phyloP scores from a whole-genome alignment of 2,329 filamentous ascomycete species.

The Aspergillus latus region DNA sequence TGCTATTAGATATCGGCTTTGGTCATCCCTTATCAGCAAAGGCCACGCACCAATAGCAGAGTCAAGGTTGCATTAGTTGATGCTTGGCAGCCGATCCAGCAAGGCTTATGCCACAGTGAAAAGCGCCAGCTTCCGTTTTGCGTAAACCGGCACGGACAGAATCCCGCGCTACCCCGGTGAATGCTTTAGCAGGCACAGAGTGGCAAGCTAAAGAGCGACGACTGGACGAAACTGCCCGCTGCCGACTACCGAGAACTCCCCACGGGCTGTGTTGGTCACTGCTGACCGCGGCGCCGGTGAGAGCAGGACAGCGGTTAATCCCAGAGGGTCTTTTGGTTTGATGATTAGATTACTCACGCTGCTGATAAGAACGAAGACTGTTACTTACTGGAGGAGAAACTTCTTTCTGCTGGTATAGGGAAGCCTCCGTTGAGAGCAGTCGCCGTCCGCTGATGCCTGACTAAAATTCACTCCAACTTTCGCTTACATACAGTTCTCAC shows the following conservation, averaged over 20 bases:
- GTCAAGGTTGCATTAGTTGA: slow-evolving; percentile 11
- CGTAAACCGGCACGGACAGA: not conserved
- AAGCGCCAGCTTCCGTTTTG: not conserved
- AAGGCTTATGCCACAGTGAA: not conserved
- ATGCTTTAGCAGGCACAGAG: not conserved
- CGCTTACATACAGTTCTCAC: not conserved
- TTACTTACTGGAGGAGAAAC: not conserved
- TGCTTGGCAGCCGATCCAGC: slow-evolving; percentile 14
- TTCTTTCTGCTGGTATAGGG: not conserved
- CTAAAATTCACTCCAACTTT: not conserved
- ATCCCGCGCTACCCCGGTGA: slow-evolving; percentile 5
- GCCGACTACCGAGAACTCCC: not conserved
- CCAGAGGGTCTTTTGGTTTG: not conserved
- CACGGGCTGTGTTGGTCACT: not conserved
- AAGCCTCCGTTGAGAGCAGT: not conserved
- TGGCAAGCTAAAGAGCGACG: not conserved
- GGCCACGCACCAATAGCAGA: slow-evolving; percentile 4
- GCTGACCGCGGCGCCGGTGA: not conserved
- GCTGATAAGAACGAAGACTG: not conserved
- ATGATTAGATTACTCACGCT: slow-evolving; percentile 4
- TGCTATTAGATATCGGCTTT: not conserved
- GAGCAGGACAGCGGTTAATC: not conserved
- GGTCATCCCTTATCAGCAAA: not conserved
- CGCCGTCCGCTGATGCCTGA: not conserved
- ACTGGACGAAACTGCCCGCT: not conserved